Conservation (phyloP, 2,329 filamentous ascomycete species). For the Sclerotinia subarctica region DNA sequence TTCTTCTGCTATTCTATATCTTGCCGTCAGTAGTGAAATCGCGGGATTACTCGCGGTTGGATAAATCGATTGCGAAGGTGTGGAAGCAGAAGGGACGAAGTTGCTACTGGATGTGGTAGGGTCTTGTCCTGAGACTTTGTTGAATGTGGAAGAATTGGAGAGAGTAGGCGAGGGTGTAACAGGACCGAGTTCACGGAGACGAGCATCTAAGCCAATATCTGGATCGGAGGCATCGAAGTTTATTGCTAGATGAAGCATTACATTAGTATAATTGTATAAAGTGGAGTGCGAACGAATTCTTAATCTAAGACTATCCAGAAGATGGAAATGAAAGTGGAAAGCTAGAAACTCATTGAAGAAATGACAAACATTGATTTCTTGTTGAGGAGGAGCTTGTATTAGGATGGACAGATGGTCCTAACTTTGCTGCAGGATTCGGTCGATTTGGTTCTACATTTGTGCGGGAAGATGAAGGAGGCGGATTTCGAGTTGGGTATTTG, state of each 20-base stretch:
- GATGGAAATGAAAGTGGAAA: not conserved
- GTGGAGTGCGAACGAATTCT: not conserved
- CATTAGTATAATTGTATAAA: not conserved
- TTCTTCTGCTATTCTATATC: constrained; percentile 60
- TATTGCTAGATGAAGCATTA: constrained; percentile 16
- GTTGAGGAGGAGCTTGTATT: constrained; percentile 6
- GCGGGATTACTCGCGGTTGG: constrained; percentile 31
- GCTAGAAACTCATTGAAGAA: not conserved
- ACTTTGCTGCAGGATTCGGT: constrained; percentile 16
- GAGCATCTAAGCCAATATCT: constrained; percentile 27
- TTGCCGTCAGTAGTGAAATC: constrained; percentile 34
- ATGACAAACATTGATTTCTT: constrained; percentile 22
- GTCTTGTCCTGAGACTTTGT: constrained; percentile 9
- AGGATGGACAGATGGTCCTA: constrained; percentile 24
- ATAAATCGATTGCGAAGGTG: constrained; percentile 31
- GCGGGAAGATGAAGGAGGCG: constrained; percentile 22
- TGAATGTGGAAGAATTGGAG: constrained; percentile 36
- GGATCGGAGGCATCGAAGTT: constrained; percentile 25
- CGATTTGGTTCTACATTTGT: constrained; percentile 20
- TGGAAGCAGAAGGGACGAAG: constrained; percentile 30
- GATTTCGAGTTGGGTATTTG: constrained; percentile 36
- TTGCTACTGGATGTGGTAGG: constrained; percentile 16
- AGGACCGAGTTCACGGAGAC: constrained; percentile 34
- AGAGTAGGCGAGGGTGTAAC: constrained; percentile 34
- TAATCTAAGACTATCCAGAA: too few species aligned